Percentiles rank a stretch among this genome's conserved stretches.
Conservation (phyloP, 331 rosid genomes). For the Pyracantha coccinea region DNA sequence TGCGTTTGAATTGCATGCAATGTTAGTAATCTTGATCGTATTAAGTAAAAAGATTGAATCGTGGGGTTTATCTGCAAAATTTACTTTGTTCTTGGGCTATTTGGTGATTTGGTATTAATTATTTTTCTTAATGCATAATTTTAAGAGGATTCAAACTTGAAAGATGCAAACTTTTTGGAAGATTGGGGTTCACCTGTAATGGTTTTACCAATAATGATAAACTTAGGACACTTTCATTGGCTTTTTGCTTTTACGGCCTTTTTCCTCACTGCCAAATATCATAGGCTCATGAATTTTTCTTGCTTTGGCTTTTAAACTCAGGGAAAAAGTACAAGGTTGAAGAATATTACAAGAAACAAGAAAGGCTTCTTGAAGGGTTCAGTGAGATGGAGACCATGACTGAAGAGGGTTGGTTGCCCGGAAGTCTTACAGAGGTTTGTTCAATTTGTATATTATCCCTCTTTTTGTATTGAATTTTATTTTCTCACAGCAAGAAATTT, state of each 20-base stretch:
- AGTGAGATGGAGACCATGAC: slow-evolving; percentile 63
- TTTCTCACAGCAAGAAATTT: not conserved
- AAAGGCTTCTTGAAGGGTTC: slow-evolving; percentile 67
- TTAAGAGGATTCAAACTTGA: not conserved
- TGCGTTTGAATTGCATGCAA: not conserved
- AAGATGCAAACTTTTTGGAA: not conserved
- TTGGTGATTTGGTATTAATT: not conserved
- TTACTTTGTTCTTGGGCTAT: not conserved
- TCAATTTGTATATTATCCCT: not conserved
- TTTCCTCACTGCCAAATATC: too few species aligned
- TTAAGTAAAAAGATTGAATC: not conserved
- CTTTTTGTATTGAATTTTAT: not conserved
- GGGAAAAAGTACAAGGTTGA: slow-evolving; percentile 48
- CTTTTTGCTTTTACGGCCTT: too few species aligned
- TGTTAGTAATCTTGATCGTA: not conserved
- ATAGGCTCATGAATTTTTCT: not conserved
- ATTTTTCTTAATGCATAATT: not conserved
- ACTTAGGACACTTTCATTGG: not conserved
- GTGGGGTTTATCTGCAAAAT: not conserved
- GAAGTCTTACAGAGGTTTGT: slow-evolving; percentile 56
- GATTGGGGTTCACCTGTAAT: not conserved
- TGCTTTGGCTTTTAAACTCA: slow-evolving; percentile 9
- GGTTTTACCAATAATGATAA: too few species aligned
- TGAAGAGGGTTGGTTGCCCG: slow-evolving; percentile 52
- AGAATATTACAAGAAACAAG: slow-evolving; percentile 62